A percentile compares a stretch with the other conserved stretches of the same genome.
These are phyloP conservation scores for Rosa chinensis DNA, from an alignment of 306 rosid species.

Conservation along the genomic window DNA sequence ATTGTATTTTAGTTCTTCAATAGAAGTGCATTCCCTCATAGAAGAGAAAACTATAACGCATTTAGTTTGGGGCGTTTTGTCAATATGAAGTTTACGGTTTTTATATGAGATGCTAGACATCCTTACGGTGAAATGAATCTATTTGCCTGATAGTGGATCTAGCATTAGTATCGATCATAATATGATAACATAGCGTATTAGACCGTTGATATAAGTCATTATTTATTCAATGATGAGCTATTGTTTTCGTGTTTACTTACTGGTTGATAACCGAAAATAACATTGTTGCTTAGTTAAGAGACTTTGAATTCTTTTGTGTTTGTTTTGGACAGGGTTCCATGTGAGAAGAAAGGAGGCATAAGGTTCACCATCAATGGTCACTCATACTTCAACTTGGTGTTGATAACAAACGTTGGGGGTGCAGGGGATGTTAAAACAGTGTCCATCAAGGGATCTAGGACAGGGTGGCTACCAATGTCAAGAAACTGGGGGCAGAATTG, in stretches of 20 bases:
- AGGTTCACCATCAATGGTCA: conserved; percentile 49
- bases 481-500: conserved; percentile 49
- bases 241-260: background rate
- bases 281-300: background rate
- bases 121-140: background rate
- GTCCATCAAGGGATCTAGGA: conserved; percentile 29
- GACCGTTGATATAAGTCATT: background rate
- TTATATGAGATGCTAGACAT: too few relatives aligned
- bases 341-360: conserved; percentile 43
- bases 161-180: background rate
- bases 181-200: background rate
- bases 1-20: background rate
- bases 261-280: background rate
- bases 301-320: background rate
- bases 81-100: background rate
- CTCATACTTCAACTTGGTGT: conserved; percentile 40
- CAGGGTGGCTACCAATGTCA: conserved; percentile 39
- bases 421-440: conserved; percentile 34
- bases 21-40: background rate
- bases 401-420: conserved; percentile 38
- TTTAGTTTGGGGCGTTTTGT: too few relatives aligned
- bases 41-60: background rate
- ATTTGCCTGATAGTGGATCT: background rate
- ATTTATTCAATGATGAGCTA: background rate
- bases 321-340: conserved; percentile 28